Conservation (phyloP, 441 rosid species). For the Iberis amara region DNA sequence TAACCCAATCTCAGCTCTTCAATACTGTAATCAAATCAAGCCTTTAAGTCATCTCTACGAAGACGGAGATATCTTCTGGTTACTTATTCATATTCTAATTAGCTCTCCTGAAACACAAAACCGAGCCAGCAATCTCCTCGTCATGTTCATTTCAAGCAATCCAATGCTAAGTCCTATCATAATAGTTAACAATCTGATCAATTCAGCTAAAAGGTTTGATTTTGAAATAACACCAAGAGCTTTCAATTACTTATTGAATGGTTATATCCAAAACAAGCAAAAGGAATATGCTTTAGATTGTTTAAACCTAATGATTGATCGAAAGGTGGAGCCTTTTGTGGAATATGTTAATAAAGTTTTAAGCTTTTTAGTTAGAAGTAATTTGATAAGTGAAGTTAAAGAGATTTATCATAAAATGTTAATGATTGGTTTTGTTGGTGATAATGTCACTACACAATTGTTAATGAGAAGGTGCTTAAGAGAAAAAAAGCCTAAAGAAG, state of each 20-base stretch:
- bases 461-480: slow-evolving; percentile 53
- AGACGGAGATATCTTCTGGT: slow-evolving; percentile 42
- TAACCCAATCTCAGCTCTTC: slow-evolving; percentile 41
- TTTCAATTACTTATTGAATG: slow-evolving; percentile 49
- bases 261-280: slow-evolving; percentile 38
- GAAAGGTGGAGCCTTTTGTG: slow-evolving; percentile 32
- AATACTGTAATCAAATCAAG: slow-evolving; percentile 35
- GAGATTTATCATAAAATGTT: slow-evolving; percentile 45
- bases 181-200: slow-evolving; percentile 37
- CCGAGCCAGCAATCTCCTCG: slow-evolving; percentile 36
- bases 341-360: slow-evolving; percentile 34
- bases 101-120: slow-evolving; percentile 26
- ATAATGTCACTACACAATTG: slow-evolving; percentile 35
- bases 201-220: slow-evolving; percentile 34
- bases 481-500: slow-evolving; percentile 44
- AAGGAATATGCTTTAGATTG: slow-evolving; percentile 40
- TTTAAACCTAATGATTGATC: slow-evolving; percentile 38
- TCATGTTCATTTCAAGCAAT: slow-evolving; percentile 32
- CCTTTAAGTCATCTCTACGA: slow-evolving; percentile 28
- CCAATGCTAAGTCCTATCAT: slow-evolving; percentile 33
- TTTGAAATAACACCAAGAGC: slow-evolving; percentile 33
- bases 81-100: slow-evolving; percentile 50
- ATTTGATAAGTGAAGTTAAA: slow-evolving; percentile 36
- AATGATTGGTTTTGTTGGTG: slow-evolving; percentile 39
- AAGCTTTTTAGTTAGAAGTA: slow-evolving; percentile 35